Percentiles rank a stretch among this genome's conserved stretches.
Evolutionary conservation across 2,329 filamentous ascomycete genomes (phyloP).

Genomic region (Cytospora leucostoma): DNA sequence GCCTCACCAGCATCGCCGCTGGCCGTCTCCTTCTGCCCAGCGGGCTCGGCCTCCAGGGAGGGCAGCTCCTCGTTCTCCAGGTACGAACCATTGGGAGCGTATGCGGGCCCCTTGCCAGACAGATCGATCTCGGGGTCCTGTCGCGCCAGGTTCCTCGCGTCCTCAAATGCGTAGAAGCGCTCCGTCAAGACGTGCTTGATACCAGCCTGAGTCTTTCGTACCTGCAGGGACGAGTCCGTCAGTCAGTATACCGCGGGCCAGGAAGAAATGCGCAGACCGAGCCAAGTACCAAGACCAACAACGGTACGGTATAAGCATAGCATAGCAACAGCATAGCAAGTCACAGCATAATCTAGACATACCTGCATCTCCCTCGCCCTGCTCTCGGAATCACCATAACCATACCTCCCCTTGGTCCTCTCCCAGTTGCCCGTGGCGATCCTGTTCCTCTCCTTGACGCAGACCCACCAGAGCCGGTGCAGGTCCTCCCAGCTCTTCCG

Average conservation of each 20-base stretch:
- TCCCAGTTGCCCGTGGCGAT: conserved; percentile 77
- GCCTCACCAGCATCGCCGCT: conserved; percentile 13
- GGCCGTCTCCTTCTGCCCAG: conserved; percentile 18
- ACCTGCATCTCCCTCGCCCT: conserved; percentile 66
- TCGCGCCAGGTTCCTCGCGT: conserved; percentile 67
- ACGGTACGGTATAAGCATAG: background rate
- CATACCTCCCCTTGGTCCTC: conserved; percentile 65
- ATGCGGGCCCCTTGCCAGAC: conserved; percentile 50
- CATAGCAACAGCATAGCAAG: background rate
- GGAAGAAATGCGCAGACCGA: conserved; percentile 2
- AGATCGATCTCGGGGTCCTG: conserved; percentile 68
- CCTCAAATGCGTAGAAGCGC: conserved; percentile 84
- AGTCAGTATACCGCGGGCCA: conserved; percentile 16
- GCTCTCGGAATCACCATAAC: conserved; percentile 73
- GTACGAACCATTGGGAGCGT: conserved; percentile 42
- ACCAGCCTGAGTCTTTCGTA: conserved; percentile 73
- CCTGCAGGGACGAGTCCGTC: conserved; percentile 48
- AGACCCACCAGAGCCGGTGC: conserved; percentile 92
- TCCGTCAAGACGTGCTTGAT: conserved; percentile 88
- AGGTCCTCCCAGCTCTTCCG: conserved; percentile 92
- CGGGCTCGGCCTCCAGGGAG: conserved; percentile 34
- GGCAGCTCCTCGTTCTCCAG: conserved; percentile 38
- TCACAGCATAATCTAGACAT: conserved; percentile 38
- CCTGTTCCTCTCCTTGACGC: conserved; percentile 86
- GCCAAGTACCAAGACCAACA: background rate